These are phyloP conservation scores for Podaxis sp. DNA, from an alignment of 768 basidiomycete species.

Conservation along the genomic window DNA sequence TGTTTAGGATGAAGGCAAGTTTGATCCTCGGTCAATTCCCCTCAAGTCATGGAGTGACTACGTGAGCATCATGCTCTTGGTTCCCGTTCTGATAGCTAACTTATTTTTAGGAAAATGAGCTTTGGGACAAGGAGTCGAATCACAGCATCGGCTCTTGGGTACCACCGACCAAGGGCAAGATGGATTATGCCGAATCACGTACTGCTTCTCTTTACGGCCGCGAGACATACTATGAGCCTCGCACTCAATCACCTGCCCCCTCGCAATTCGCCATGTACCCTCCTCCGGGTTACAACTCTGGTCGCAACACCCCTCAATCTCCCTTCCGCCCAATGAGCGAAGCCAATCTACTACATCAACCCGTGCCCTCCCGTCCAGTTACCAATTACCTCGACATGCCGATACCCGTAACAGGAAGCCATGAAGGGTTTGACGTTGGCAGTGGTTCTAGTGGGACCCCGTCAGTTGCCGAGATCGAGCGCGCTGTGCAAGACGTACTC, in stretches of 20 bases:
- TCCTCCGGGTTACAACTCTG: conserved; percentile 74
- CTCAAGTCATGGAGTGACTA: conserved; percentile 97
- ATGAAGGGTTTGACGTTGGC: conserved; percentile 44
- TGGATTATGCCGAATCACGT: conserved; percentile 74
- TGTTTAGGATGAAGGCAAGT: conserved; percentile 91
- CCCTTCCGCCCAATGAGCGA: conserved; percentile 34
- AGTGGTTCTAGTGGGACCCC: conserved; percentile 43
- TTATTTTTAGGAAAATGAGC: conserved; percentile 75
- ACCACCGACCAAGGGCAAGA: conserved; percentile 72
- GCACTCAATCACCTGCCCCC: conserved; percentile 70
- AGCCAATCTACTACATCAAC: conserved; percentile 48
- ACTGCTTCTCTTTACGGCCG: conserved; percentile 84
- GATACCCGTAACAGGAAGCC: conserved; percentile 52
- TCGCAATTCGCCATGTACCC: conserved; percentile 62
- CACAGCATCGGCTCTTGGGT: conserved; percentile 94
- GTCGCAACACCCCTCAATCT: conserved; percentile 70
- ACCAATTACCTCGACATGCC: conserved; percentile 79
- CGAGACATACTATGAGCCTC: conserved; percentile 82
- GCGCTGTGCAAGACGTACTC: conserved; percentile 70
- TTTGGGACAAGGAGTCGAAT: conserved; percentile 97
- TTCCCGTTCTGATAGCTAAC: not conserved
- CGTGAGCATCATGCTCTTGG: conserved; percentile 41
- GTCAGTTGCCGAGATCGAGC: conserved; percentile 70
- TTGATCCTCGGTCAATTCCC: conserved; percentile 90
- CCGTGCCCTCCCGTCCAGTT: conserved; percentile 64